phyloP scores from a whole-genome alignment of 2,329 filamentous ascomycete genomes.

The Neoascochyta sp. region DNA sequence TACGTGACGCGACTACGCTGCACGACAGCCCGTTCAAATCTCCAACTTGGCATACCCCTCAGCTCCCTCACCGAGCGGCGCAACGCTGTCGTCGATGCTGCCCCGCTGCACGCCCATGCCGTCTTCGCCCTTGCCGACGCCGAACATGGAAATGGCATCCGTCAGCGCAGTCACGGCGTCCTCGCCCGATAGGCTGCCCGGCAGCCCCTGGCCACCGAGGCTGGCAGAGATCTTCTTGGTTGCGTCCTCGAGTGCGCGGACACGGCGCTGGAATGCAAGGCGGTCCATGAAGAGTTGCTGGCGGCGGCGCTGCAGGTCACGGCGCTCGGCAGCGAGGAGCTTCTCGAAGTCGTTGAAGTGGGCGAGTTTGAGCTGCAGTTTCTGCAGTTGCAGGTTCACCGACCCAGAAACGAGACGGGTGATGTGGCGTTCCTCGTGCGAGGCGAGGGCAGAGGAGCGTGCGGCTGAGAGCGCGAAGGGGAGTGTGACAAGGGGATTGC shows the following conservation, averaged over 20 bases:
- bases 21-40: constrained; percentile 19
- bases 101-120: constrained; percentile 31
- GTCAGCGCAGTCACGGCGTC: constrained; percentile 34
- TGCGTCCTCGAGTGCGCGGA: constrained; percentile 75
- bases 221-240: constrained; percentile 50
- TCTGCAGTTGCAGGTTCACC: constrained; percentile 90
- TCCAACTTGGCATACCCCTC: constrained; percentile 36
- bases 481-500: constrained; percentile 62
- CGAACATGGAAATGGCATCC: constrained; percentile 33
- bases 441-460: constrained; percentile 81
- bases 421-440: constrained; percentile 95
- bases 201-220: constrained; percentile 30
- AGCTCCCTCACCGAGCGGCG: constrained; percentile 30
- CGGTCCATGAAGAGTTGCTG: constrained; percentile 94
- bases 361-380: constrained; percentile 90
- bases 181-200: constrained; percentile 30
- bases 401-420: constrained; percentile 87
- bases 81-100: constrained; percentile 22
- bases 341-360: constrained; percentile 97
- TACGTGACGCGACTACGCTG: no score
- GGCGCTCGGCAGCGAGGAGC: constrained; percentile 83
- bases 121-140: constrained; percentile 38
- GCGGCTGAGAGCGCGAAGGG: constrained; percentile 83
- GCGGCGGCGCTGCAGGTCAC: constrained; percentile 85
- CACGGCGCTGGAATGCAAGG: constrained; percentile 81